These are phyloP conservation scores for Orobanche coerulescens DNA, from an alignment of 257 asterid species.

Conservation along the genomic window DNA sequence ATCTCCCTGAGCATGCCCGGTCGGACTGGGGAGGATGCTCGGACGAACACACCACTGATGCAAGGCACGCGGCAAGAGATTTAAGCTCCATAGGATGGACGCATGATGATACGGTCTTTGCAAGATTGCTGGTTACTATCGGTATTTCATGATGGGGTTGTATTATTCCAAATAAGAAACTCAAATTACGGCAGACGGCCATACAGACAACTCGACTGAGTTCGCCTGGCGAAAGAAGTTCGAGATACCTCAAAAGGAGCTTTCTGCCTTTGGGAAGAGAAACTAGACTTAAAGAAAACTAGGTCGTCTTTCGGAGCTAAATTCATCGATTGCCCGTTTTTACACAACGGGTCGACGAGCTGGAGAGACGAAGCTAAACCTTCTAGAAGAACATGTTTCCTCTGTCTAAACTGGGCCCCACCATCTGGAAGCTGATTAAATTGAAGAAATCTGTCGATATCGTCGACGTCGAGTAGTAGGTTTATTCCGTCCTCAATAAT, in stretches of 20 bases:
- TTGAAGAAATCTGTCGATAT: slow-evolving; percentile 73
- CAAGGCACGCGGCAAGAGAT: slow-evolving; percentile 66
- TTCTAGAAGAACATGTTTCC: slow-evolving; percentile 57
- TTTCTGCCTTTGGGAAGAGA: slow-evolving; percentile 74
- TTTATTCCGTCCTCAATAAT: slow-evolving; percentile 78
- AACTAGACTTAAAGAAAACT: slow-evolving; percentile 49
- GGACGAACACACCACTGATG: slow-evolving; percentile 64
- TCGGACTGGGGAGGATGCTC: slow-evolving; percentile 73
- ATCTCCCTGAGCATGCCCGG: slow-evolving; percentile 62
- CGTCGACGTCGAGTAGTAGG: slow-evolving; percentile 89
- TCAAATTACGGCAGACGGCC: slow-evolving; percentile 73
- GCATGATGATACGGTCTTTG: slow-evolving; percentile 37
- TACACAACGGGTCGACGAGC: slow-evolving; percentile 65
- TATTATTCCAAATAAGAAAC: slow-evolving; percentile 55
- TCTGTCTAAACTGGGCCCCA: slow-evolving; percentile 52
- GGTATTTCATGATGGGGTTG: slow-evolving; percentile 35
- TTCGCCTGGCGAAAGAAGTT: slow-evolving; percentile 54
- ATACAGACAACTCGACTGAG: slow-evolving; percentile 61
- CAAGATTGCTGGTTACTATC: slow-evolving; percentile 33
- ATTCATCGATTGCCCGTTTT: slow-evolving; percentile 43
- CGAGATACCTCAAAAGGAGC: slow-evolving; percentile 49
- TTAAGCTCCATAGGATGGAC: slow-evolving; percentile 55
- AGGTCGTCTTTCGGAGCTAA: slow-evolving; percentile 47
- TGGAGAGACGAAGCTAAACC: slow-evolving; percentile 68
- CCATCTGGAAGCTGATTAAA: slow-evolving; percentile 66